phyloP scores from a whole-genome alignment of 768 basidiomycete genomes.

The Guyanaporus albipodus region DNA sequence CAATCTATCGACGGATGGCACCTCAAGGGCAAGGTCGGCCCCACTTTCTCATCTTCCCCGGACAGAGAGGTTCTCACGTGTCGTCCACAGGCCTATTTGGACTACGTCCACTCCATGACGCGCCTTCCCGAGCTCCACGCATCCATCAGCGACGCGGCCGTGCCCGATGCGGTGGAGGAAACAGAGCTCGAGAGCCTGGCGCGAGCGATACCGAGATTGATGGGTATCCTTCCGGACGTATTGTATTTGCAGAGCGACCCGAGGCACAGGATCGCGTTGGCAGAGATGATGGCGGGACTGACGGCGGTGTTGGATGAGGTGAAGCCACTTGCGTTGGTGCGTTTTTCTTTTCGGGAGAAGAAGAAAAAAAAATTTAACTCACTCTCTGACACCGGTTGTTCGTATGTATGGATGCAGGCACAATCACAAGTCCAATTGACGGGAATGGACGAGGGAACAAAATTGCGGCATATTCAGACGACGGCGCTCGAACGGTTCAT shows the following conservation, averaged over 20 bases:
- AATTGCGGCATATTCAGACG: constrained; percentile 60
- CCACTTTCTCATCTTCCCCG: neutral
- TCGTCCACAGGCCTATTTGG: constrained; percentile 54
- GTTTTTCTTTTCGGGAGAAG: constrained; percentile 32
- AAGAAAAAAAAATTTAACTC: too few relatives aligned
- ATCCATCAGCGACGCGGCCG: constrained; percentile 37
- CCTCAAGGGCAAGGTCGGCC: constrained; percentile 71
- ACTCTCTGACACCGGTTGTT: constrained; percentile 1
- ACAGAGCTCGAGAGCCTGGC: constrained; percentile 58
- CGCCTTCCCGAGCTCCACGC: constrained; percentile 55
- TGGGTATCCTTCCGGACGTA: constrained; percentile 66
- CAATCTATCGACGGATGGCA: constrained; percentile 70
- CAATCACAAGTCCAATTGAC: constrained; percentile 44
- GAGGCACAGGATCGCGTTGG: constrained; percentile 66
- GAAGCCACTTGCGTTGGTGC: constrained; percentile 57
- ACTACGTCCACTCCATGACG: constrained; percentile 64
- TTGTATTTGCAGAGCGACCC: constrained; percentile 53
- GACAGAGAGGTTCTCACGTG: constrained; percentile 6
- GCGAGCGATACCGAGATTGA: constrained; percentile 58
- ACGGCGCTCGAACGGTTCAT: constrained; percentile 62
- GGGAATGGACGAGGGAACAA: constrained; percentile 54
- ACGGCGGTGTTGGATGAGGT: constrained; percentile 55
- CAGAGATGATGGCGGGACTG: constrained; percentile 68
- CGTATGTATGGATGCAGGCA: constrained; percentile 14
- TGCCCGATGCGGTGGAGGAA: constrained; percentile 44